Base-by-base conservation (phyloP, 148 eudicot genomes). In the Polygonum maritimum region DNA sequence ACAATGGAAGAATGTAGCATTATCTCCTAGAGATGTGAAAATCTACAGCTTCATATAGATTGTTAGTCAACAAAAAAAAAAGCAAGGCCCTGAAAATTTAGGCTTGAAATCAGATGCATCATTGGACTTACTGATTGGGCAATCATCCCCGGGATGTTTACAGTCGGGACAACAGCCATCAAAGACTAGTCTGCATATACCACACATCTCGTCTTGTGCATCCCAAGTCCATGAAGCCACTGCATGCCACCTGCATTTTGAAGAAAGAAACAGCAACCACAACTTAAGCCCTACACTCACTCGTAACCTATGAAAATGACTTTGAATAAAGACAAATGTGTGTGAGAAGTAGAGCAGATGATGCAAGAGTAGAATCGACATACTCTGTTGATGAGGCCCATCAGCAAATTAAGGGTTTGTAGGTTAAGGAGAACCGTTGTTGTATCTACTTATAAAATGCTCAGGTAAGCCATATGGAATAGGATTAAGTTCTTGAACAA, bases 221-320 rank as follows among this genome's bases (percentile, higher is more conserved):
- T 92, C 96, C 97, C 97, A 94, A 44, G 98, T 94, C 98, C 98
- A 94, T 57, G 98, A 92, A 83, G 96, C 96, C 74, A 94, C 96
- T 71, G 96, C 96, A 86, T 94, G 98, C 98, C 98, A 94, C 81
- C 94, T 89, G 47, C 45, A 36, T 12, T 67, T 36, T 67, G 21
- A 36, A 67, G 11, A 38, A 60, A 5, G 38, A 60, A 60, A 60
- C 67, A 60, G 3, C 67, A 2, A 26, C 67, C 36, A 10, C 38
- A 60, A 31, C 38, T 22, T 11, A 60, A 51, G 19, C 26, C 60
- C 60, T n/a, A n/a, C 47, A 44, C 8, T 54, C 60, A 54, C 19
- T 54, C 22, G 7, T 62, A 62, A 31, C 69, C 9, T 54, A 54
- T 54, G 3, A 54, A 5, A 54, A 54, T 19, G 9, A 18, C 14